Evolutionary conservation across 139 green algal genomes (phyloP).

Genomic region (Mesotaenium endlicherianum): DNA sequence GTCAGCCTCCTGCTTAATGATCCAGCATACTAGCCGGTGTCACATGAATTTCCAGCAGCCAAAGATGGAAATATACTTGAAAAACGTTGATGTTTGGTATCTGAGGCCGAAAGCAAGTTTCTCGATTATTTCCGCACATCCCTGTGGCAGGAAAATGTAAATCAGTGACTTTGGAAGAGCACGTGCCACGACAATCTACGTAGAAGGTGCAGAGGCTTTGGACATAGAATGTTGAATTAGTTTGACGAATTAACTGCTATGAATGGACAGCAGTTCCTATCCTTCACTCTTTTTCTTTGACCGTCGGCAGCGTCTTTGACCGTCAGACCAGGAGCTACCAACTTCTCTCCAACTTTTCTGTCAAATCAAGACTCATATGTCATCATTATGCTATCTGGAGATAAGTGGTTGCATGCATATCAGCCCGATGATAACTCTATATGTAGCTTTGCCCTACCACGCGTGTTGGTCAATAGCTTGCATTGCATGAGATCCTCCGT

Average conservation of each 20-base stretch:
- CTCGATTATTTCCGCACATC: neutral
- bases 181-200: neutral
- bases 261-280: neutral
- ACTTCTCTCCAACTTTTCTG: neutral
- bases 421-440: neutral
- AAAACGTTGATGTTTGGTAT: neutral
- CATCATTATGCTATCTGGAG: too few relatives aligned
- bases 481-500: neutral
- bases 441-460: neutral
- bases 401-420: neutral
- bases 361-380: too few relatives aligned
- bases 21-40: too few relatives aligned
- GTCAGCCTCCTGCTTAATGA: neutral
- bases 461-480: neutral
- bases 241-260: neutral
- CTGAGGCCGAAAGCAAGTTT: neutral
- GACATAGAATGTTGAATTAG: neutral
- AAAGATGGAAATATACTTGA: neutral
- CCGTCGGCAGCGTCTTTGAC: neutral
- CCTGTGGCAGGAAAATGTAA: neutral
- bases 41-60: neutral
- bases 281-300: neutral
- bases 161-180: neutral
- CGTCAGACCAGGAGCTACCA: neutral
- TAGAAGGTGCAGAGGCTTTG: neutral